Base-by-base conservation (phyloP, 371 early-diverging fungal genomes). In the Actinomucor elegans region DNA sequence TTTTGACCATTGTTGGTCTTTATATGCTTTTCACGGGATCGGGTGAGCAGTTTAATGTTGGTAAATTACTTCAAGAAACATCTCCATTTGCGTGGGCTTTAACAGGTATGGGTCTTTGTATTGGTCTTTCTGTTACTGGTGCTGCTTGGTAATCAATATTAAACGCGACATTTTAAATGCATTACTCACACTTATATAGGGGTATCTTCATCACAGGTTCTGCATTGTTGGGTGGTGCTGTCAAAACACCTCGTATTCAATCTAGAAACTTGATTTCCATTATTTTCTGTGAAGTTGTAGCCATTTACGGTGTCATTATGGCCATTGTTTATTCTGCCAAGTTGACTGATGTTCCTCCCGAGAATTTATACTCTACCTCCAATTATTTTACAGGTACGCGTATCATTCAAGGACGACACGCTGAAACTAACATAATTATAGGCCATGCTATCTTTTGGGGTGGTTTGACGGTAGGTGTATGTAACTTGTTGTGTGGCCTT, bases 211-310 rank as follows among this genome's bases (percentile, higher is more conserved):
- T 93, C 55, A 91, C 94, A 18, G 99, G 97, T 21, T 79, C 93
- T 23, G 87, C 88, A 51, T 79, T 98, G 23, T 75, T 97, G 26
- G 99, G 97, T 66, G 97, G 85, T 46, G 95, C 93, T 8, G 95
- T 98, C 55, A 81, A 85, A 55, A 86, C 94, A 4, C 99, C 97
- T 52, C 85, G 97, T 36, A 96, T 98, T 61, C 86, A 90, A 50
- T 96, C 96, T 18, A 92, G 96, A 78, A 98, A 97, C 80, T 81
- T 98, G 57, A 96, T 98, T 77, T 86, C 93, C 57, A 93, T 98
- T 55, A 96, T 97, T 74, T 97, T 98, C 65, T 98, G 97, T 78
- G 98, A 98, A 79, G 98, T 94, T 56, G 98, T 98, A 8, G 98
- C 97, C 57, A 98, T 98, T 60, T 98, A 98, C 69, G 98, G 98